Evolutionary conservation across 106 monocot genomes (phyloP).

Genomic region (Apostasia ramifera): DNA sequence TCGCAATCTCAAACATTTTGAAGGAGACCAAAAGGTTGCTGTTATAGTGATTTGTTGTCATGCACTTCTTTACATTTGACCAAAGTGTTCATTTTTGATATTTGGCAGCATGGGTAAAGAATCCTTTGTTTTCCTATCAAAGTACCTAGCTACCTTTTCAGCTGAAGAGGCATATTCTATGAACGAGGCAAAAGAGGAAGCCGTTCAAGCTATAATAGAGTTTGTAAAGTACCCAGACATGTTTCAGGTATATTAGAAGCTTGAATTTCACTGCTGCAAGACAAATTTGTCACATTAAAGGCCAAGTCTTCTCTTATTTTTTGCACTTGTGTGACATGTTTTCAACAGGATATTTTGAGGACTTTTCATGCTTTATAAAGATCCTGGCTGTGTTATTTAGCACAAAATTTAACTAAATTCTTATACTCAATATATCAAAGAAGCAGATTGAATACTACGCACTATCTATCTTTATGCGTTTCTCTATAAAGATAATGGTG

Average conservation of each 20-base stretch:
- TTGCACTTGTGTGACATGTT: too few species aligned
- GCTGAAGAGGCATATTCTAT: conserved; percentile 51
- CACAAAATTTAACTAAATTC: too few species aligned
- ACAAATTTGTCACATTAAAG: too few species aligned
- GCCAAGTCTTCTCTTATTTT: too few species aligned
- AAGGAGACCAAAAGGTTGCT: conserved; percentile 87
- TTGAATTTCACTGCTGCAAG: too few species aligned
- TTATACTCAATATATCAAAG: too few species aligned
- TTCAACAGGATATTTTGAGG: too few species aligned
- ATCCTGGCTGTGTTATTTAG: too few species aligned
- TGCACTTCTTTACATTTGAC: background rate
- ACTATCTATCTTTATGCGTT: too few species aligned
- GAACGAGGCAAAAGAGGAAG: conserved; percentile 79
- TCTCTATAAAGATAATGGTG: too few species aligned
- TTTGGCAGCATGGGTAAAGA: conserved; percentile 61
- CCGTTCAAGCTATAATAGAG: conserved; percentile 74
- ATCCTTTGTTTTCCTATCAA: conserved; percentile 61
- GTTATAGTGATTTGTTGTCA: background rate
- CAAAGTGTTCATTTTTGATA: conserved; percentile 7
- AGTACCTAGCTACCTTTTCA: conserved; percentile 83
- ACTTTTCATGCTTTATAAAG: too few species aligned
- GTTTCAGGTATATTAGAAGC: conserved; percentile 54
- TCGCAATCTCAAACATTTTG: conserved; percentile 60
- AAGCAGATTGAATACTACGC: too few species aligned
- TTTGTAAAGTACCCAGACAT: conserved; percentile 74